Conservation (phyloP, 768 basidiomycete genomes). For the Amanita pallidorosea region DNA sequence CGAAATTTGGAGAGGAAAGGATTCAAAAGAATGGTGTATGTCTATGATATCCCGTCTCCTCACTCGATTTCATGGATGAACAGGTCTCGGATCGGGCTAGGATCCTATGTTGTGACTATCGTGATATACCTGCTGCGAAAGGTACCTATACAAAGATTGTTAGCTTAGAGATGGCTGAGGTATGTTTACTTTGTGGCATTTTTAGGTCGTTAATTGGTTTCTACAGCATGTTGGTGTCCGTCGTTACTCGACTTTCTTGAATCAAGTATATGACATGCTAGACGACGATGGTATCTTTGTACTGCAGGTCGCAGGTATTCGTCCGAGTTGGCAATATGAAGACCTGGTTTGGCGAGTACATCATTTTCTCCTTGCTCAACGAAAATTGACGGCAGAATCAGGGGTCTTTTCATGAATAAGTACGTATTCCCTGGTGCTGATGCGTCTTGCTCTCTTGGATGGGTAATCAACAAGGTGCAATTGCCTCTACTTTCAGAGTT, state of each 20-base stretch:
- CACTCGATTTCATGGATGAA: not conserved
- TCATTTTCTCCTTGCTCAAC: not conserved
- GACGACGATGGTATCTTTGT: conserved; percentile 93
- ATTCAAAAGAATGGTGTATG: conserved; percentile 69
- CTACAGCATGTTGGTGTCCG: conserved; percentile 87
- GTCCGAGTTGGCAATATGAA: conserved; percentile 97
- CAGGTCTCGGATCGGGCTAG: conserved; percentile 55
- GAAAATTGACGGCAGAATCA: not conserved
- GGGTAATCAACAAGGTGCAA: conserved; percentile 65
- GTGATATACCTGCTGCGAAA: conserved; percentile 70
- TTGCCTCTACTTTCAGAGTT: not conserved
- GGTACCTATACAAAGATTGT: conserved; percentile 91
- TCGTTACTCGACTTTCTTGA: conserved; percentile 80
- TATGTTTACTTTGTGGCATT: conserved; percentile 17
- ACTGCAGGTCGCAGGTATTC: conserved; percentile 94
- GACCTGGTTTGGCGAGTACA: conserved; percentile 78
- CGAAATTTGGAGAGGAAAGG: conserved; percentile 84
- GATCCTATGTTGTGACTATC: conserved; percentile 88
- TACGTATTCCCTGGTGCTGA: conserved; percentile 99
- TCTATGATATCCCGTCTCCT: not conserved
- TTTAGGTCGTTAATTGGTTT: not conserved
- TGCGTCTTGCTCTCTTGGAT: conserved; percentile 89
- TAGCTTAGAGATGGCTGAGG: conserved; percentile 96
- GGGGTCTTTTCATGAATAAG: conserved; percentile 97
- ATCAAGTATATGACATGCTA: conserved; percentile 86